A percentile compares a stretch with the other conserved stretches of the same genome.
These are phyloP conservation scores for Mastigamoeba balamuthi DNA, from an alignment of 78 protist genomes.

Conservation along the genomic window DNA sequence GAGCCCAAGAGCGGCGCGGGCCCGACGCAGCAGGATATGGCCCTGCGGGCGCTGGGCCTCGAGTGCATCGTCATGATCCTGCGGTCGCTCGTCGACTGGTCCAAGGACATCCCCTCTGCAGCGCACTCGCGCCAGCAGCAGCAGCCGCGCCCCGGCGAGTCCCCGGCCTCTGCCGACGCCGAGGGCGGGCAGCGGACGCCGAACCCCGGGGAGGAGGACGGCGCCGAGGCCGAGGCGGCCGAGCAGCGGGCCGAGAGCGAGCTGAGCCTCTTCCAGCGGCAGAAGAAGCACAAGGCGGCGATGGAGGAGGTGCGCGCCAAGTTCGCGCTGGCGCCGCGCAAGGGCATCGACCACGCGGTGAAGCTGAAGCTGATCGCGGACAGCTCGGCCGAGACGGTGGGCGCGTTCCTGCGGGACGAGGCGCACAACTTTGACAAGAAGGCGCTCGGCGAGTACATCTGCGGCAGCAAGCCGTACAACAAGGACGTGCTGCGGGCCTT, in stretches of 20 bases:
- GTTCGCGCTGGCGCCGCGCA: constrained; percentile 70
- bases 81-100: constrained; percentile 56
- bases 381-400: constrained; percentile 29
- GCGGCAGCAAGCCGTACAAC: constrained; percentile 20
- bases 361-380: constrained; percentile 37
- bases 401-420: constrained; percentile 49
- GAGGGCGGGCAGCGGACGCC: too few species aligned
- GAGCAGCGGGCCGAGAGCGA: too few species aligned
- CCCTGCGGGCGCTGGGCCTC: constrained; percentile 38
- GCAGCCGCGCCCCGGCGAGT: too few species aligned
- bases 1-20: too few species aligned
- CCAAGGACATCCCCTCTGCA: too few species aligned
- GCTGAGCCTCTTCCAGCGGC: too few species aligned
- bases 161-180: too few species aligned
- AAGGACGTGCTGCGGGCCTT: constrained; percentile 55
- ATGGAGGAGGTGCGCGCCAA: constrained; percentile 45
- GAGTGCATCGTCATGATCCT: constrained; percentile 58
- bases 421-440: constrained; percentile 63
- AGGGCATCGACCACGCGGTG: constrained; percentile 37
- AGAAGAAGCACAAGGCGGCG: constrained; percentile 12
- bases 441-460: constrained; percentile 74
- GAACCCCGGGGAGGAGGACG: too few species aligned
- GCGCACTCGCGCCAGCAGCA: too few species aligned
- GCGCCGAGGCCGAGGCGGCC: too few species aligned
- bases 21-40: constrained; percentile 8